Conservation (phyloP, 495 filamentous ascomycete species). For the Pseudevernia furfuracea region DNA sequence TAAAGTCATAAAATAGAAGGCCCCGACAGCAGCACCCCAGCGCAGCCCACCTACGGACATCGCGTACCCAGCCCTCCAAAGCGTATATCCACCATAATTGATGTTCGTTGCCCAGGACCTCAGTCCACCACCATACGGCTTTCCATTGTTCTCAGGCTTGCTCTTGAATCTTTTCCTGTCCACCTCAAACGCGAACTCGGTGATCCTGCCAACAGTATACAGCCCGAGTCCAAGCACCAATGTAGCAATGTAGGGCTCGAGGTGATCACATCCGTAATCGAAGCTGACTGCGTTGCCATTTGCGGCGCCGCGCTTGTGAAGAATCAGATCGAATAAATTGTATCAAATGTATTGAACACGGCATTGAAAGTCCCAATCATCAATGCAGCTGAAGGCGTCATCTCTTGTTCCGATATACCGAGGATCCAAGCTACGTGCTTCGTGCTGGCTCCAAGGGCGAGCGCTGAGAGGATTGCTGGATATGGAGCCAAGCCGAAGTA, state of each 20-base stretch:
- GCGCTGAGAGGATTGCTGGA: constrained; percentile 49
- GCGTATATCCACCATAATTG: constrained; percentile 51
- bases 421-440: constrained; percentile 47
- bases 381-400: constrained; percentile 32
- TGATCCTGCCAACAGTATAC: constrained; percentile 41
- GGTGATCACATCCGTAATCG: constrained; percentile 22
- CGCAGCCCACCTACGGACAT: constrained; percentile 42
- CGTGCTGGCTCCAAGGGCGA: constrained; percentile 41
- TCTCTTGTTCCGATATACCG: constrained; percentile 37
- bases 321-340: constrained; percentile 41
- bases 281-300: constrained; percentile 15
- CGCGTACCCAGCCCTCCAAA: constrained; percentile 49
- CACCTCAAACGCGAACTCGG: constrained; percentile 44
- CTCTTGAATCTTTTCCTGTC: constrained; percentile 50
- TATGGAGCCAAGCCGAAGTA: constrained; percentile 49
- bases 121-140: constrained; percentile 45
- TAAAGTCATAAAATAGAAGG: constrained; percentile 42
- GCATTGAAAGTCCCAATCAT: constrained; percentile 40
- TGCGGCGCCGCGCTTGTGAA: constrained; percentile 34
- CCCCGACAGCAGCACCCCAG: constrained; percentile 33
- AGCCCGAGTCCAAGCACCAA: constrained; percentile 36
- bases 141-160: constrained; percentile 45
- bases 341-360: constrained; percentile 39
- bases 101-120: constrained; percentile 49
- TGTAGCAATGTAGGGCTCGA: constrained; percentile 29